Percentiles rank a stretch among this genome's conserved stretches.
Evolutionary conservation across 2,329 filamentous ascomycete genomes (phyloP).

Genomic region (Metarhizium sp.): DNA sequence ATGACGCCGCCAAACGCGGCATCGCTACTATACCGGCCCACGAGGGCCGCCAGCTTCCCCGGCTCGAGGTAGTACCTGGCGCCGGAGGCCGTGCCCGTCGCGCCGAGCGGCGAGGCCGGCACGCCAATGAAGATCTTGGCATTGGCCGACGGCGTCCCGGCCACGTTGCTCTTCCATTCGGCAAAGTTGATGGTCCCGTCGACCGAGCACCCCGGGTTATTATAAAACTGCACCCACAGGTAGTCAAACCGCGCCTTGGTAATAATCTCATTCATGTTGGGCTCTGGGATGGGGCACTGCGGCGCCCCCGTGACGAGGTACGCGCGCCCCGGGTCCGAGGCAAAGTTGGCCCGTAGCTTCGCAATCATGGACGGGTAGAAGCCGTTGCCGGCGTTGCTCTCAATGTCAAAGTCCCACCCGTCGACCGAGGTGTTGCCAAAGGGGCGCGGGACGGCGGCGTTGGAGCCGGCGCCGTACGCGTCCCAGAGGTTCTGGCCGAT

Average conservation of each 20-base stretch:
- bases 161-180: slow-evolving; percentile 17
- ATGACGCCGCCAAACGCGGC: slow-evolving; percentile 26
- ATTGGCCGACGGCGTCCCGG: slow-evolving; percentile 14
- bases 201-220: slow-evolving; percentile 31
- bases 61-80: slow-evolving; percentile 25
- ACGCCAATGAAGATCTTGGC: slow-evolving; percentile 21
- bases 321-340: not conserved
- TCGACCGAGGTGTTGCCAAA: slow-evolving; percentile 11
- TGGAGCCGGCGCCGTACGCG: slow-evolving; percentile 10
- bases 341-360: slow-evolving; percentile 14
- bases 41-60: slow-evolving; percentile 18
- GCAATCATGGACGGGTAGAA: slow-evolving; percentile 12
- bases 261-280: slow-evolving; percentile 34
- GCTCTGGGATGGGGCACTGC: slow-evolving; percentile 26
- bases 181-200: slow-evolving; percentile 13
- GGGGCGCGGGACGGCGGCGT: slow-evolving; percentile 4
- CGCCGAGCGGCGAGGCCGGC: slow-evolving; percentile 20
- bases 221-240: slow-evolving; percentile 39
- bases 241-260: slow-evolving; percentile 18
- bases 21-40: slow-evolving; percentile 18
- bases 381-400: slow-evolving; percentile 11
- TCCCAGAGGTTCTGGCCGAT: slow-evolving; percentile 15
- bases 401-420: slow-evolving; percentile 16
- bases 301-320: slow-evolving; percentile 38
- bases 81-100: slow-evolving; percentile 22